Percentiles rank a stretch among this genome's conserved stretches.
These are phyloP conservation scores for Colletotrichum graminicola DNA, from an alignment of 2,329 filamentous ascomycete genomes.

Conservation along the genomic window DNA sequence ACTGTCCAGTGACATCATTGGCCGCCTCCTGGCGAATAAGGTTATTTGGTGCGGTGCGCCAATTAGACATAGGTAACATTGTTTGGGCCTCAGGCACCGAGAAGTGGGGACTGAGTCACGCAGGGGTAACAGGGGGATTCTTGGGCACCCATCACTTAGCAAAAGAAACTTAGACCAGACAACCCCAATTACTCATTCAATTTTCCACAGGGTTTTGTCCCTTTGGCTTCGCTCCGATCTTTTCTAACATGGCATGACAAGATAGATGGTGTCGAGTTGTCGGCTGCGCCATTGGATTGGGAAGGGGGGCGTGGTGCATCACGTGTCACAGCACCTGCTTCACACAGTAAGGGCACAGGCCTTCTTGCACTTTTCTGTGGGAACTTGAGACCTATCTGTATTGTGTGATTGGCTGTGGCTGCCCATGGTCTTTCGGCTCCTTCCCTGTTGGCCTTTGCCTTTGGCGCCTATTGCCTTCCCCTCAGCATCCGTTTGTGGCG, in stretches of 20 bases:
- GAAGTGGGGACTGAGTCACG: too few relatives aligned
- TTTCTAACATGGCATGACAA: neutral
- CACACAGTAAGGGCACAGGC: neutral
- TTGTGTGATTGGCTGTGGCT: conserved; percentile 29
- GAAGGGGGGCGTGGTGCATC: neutral
- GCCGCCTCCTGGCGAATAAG: conserved; percentile 18
- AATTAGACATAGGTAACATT: too few relatives aligned
- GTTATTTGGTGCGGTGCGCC: conserved; percentile 34
- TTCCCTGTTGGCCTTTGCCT: conserved; percentile 14
- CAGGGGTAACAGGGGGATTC: too few relatives aligned
- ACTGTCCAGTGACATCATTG: conserved; percentile 34
- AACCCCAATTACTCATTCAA: too few relatives aligned
- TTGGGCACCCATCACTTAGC: too few relatives aligned
- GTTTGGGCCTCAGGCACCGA: too few relatives aligned
- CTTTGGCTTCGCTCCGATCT: too few relatives aligned
- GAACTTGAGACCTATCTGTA: neutral
- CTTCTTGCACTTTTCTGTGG: conserved; percentile 3
- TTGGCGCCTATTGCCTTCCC: neutral
- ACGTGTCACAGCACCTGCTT: conserved; percentile 20
- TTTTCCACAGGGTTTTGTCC: too few relatives aligned
- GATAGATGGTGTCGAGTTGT: neutral
- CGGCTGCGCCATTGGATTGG: conserved; percentile 29
- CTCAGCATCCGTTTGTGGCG: conserved; percentile 16
- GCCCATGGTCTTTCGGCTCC: neutral
- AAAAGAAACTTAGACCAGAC: too few relatives aligned